Percentiles rank a stretch among this genome's conserved stretches.
Conservation (phyloP, 371 early-diverging fungal species). For the Mucor mucedo region DNA sequence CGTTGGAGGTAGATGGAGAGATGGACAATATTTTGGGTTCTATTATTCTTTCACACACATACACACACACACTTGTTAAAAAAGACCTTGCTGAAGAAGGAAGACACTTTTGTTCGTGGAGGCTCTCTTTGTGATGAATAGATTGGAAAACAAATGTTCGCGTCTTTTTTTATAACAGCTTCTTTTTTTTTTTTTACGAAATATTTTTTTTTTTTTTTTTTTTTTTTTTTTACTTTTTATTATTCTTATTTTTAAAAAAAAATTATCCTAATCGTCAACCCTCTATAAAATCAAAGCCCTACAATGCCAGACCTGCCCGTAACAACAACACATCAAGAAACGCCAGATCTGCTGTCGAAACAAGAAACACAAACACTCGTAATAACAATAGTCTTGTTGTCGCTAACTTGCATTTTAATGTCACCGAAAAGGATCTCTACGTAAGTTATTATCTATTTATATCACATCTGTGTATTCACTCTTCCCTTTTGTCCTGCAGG, state of each 20-base stretch:
- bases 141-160: constrained; percentile 1
- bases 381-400: constrained; percentile 48
- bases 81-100: neutral
- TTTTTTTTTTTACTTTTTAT: constrained; percentile 23
- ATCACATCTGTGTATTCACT: neutral
- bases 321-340: constrained; percentile 12
- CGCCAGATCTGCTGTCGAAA: constrained; percentile 1
- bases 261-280: constrained; percentile 29
- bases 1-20: neutral
- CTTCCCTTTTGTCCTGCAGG: constrained; percentile 38
- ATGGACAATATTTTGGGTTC: neutral
- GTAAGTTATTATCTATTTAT: constrained; percentile 48
- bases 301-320: constrained; percentile 33
- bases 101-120: neutral
- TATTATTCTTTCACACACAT: no score
- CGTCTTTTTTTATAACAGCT: constrained; percentile 2
- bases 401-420: constrained; percentile 68
- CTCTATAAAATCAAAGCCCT: constrained; percentile 24
- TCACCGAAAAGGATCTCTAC: constrained; percentile 70
- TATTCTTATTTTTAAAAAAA: constrained; percentile 22
- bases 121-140: neutral
- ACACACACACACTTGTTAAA: no score
- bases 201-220: constrained; percentile 22
- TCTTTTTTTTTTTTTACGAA: neutral
- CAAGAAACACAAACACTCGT: constrained; percentile 8